These are phyloP conservation scores for Penicillium egyptiacum DNA, from an alignment of 495 filamentous ascomycete species.

Conservation along the genomic window DNA sequence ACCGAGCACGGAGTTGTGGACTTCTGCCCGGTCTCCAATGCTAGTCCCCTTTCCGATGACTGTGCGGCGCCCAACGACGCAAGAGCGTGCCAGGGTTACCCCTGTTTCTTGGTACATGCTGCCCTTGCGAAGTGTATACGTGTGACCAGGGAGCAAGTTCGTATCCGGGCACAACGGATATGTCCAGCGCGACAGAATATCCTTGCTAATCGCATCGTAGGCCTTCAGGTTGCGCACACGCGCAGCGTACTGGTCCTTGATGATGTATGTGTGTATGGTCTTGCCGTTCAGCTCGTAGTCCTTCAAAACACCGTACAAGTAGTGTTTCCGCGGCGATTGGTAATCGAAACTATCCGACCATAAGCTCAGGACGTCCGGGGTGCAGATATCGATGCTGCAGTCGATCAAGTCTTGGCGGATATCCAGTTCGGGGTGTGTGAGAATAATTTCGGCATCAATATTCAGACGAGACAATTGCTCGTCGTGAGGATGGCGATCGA, in stretches of 20 bases:
- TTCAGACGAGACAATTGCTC: constrained; percentile 56
- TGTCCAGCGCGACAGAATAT: constrained; percentile 86
- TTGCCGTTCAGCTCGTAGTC: constrained; percentile 97
- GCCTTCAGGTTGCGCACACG: constrained; percentile 81
- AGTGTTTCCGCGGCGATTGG: constrained; percentile 81
- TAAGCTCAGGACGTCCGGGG: constrained; percentile 86
- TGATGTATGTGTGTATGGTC: constrained; percentile 87
- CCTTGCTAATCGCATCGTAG: constrained; percentile 87
- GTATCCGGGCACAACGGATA: constrained; percentile 91
- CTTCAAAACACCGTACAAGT: constrained; percentile 87
- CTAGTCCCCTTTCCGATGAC: constrained; percentile 75
- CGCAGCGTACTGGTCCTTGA: constrained; percentile 74
- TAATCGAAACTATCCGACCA: constrained; percentile 99
- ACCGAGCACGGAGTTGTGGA: constrained; percentile 76
- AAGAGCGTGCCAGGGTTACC: constrained; percentile 70
- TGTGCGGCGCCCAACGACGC: constrained; percentile 60
- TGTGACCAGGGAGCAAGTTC: constrained; percentile 75
- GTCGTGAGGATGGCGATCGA: constrained; percentile 39
- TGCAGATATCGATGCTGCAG: constrained; percentile 96
- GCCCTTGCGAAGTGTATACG: constrained; percentile 65
- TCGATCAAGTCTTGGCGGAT: constrained; percentile 88
- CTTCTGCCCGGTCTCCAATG: constrained; percentile 67
- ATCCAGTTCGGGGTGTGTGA: constrained; percentile 65
- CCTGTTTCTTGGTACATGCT: constrained; percentile 69
- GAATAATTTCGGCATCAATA: constrained; percentile 72